Conservation (phyloP, 1,139 yeast species). For the Saccharomycopsis hybrid region DNA sequence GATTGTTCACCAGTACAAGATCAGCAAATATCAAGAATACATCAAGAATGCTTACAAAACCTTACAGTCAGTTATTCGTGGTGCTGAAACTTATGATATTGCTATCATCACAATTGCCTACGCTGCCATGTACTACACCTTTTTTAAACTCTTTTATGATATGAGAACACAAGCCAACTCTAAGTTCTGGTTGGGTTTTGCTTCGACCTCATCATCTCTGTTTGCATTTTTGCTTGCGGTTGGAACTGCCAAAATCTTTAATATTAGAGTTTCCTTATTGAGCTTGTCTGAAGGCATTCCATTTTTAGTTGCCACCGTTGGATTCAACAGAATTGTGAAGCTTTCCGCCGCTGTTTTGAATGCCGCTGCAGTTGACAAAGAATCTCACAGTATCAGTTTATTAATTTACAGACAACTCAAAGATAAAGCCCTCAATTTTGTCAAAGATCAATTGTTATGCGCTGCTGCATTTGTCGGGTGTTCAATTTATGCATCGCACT, state of each 20-base stretch:
- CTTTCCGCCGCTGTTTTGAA: conserved; percentile 61
- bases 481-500: conserved; percentile 61
- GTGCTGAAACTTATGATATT: conserved; percentile 86
- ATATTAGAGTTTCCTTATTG: conserved; percentile 57
- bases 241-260: conserved; percentile 45
- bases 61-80: conserved; percentile 48
- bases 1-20: conserved; percentile 56
- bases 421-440: conserved; percentile 60
- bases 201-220: conserved; percentile 73
- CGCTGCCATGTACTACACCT: conserved; percentile 83
- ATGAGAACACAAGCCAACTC: conserved; percentile 75
- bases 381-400: conserved; percentile 28
- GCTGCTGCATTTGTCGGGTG: conserved; percentile 66
- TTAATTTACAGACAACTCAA: conserved; percentile 53
- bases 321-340: conserved; percentile 81
- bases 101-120: conserved; percentile 78
- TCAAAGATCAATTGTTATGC: conserved; percentile 77
- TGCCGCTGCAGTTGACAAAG: conserved; percentile 32
- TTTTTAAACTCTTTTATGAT: conserved; percentile 68
- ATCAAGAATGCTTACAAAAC: conserved; percentile 39
- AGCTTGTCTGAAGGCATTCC: conserved; percentile 90
- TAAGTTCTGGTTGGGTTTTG: conserved; percentile 81
- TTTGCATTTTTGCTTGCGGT: conserved; percentile 85
- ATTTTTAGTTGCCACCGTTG: conserved; percentile 85
- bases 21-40: conserved; percentile 63